Base-by-base conservation (phyloP, 805 yeast genomes). In the Candida sonorensis region DNA sequence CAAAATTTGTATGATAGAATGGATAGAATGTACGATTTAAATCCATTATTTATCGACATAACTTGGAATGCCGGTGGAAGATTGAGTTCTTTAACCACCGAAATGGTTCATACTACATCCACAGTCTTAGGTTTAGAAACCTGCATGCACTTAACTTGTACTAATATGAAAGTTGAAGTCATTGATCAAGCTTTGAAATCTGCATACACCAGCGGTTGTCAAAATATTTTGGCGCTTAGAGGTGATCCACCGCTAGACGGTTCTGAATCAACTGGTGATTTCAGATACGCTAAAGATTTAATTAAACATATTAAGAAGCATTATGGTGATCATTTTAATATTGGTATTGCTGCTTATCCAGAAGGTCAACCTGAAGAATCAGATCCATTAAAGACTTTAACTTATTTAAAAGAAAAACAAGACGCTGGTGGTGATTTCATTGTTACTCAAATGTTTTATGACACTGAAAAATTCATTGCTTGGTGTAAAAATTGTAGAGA, bases 11-110 rank as follows among this genome's bases (percentile, higher is more conserved):
- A 88, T 62, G 97, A 92, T 57, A 72, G 98, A 54, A 90, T 92
- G 88, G 97, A 92, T 53, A 75, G 96, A 57, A 92, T 92, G 98
- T 86, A 84, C 58, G 85, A 83, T 43, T 67, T 86, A 48, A 79
- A 78, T 42, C 98, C 98, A 2, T 76, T 83, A 42, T 92, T 92
- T 58, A 78, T 92, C 37, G 98, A 92, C 54, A 83, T 92, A 42
- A 92, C 98, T 1, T 92, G 98, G 98, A 90, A 90, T 51, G 98
- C 98, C 3, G 98, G 98, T 25, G 97, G 97, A 5, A 70, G 94
- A 29, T 61, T 81, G 30, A 78, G 94, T 5, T 75, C 77, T 26
- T 63, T 87, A 42, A 87, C 98, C 16, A 81, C 87, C 22, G 97
- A 92, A 45, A 80, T 92, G 73, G 94, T 92, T 5, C 74, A 86